Percentiles rank a stretch among this genome's conserved stretches.
phyloP scores from a whole-genome alignment of 176 grass and related monocot genomes.

The Oryza meridionalis region DNA sequence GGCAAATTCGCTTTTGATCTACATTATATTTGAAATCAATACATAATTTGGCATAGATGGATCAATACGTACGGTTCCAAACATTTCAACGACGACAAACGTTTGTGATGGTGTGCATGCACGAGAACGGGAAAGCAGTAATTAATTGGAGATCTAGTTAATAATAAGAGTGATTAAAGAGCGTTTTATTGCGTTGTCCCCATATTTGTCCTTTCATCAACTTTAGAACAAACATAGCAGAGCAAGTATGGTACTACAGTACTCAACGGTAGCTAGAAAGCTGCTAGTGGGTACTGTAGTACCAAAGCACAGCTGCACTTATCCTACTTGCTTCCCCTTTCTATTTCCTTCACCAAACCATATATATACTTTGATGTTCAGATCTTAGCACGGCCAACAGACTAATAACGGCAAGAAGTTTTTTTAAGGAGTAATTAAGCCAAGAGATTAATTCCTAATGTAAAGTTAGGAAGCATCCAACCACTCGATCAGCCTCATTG shows the following conservation, averaged over 20 bases:
- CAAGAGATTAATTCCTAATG: neutral
- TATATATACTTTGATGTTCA: conserved; percentile 28
- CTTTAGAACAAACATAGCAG: neutral
- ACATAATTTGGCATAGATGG: neutral
- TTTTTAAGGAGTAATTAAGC: neutral
- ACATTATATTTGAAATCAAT: neutral
- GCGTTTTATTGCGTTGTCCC: conserved; percentile 48
- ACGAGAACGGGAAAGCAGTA: neutral
- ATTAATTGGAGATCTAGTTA: neutral
- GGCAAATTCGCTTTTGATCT: neutral
- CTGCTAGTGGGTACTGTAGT: neutral
- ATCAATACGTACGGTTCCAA: neutral
- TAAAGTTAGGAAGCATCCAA: conserved; percentile 23
- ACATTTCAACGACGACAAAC: neutral
- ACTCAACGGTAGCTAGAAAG: neutral
- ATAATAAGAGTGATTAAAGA: conserved; percentile 40
- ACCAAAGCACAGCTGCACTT: conserved; percentile 28
- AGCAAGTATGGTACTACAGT: neutral
- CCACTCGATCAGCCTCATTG: neutral
- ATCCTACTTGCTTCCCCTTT: neutral
- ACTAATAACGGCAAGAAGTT: neutral
- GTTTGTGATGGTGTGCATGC: neutral
- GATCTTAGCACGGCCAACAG: conserved; percentile 22
- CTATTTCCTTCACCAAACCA: conserved; percentile 35
- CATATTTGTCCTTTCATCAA: conserved; percentile 35